Evolutionary conservation across 208 protist genomes (phyloP).

Genomic region (Trypanosoma cruzi): DNA sequence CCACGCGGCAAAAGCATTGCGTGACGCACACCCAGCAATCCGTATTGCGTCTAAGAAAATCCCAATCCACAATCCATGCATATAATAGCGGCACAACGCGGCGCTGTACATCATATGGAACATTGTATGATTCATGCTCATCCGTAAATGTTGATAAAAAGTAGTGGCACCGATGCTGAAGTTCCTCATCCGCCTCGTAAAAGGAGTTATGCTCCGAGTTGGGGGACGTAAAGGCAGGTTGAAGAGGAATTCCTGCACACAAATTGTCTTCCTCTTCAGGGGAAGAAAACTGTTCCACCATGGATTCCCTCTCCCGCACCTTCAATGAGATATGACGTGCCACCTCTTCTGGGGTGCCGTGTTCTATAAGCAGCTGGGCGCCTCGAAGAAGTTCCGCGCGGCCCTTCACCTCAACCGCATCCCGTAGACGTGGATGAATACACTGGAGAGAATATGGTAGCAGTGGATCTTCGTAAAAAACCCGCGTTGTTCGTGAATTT

Average conservation of each 20-base stretch:
- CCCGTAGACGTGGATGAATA: conserved; percentile 29
- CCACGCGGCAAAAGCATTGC: conserved; percentile 35
- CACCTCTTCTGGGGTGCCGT: conserved; percentile 37
- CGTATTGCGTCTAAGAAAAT: conserved; percentile 38
- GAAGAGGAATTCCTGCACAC: not conserved
- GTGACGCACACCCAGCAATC: conserved; percentile 45
- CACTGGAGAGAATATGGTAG: conserved; percentile 20
- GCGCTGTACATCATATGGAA: conserved; percentile 39
- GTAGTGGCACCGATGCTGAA: conserved; percentile 17
- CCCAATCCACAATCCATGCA: conserved; percentile 59
- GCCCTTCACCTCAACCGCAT: conserved; percentile 30
- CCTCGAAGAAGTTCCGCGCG: conserved; percentile 20
- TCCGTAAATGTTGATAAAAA: conserved; percentile 21
- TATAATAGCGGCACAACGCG: conserved; percentile 63
- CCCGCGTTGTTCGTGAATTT: not conserved
- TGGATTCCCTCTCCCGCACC: not conserved
- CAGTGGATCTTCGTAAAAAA: conserved; percentile 18
- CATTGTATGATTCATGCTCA: conserved; percentile 1
- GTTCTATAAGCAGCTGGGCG: conserved; percentile 17
- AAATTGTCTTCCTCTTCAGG: not conserved
- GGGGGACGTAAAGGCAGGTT: conserved; percentile 3
- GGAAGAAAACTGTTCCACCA: not conserved
- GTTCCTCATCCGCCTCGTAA: conserved; percentile 28
- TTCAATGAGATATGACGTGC: not conserved
- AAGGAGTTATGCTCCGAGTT: not conserved